Conservation (phyloP, 192 early-diverging fungal genomes). For the Coemansia sp. region DNA sequence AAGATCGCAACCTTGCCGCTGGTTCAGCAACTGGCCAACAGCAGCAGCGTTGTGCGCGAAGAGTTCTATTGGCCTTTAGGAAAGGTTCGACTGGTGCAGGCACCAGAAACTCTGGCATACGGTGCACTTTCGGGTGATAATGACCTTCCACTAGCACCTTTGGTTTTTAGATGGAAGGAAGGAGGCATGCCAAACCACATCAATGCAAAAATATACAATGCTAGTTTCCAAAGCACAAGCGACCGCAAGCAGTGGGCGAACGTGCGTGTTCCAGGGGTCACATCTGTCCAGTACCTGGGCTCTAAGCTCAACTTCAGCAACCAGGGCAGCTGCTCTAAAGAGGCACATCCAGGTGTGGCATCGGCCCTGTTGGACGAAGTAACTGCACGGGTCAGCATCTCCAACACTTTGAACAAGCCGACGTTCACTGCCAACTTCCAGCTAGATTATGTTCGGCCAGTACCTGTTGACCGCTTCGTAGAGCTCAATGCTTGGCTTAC, state of each 20-base stretch:
- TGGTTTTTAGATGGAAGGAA: slow-evolving; percentile 30
- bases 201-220: background rate
- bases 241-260: background rate
- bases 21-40: slow-evolving; percentile 9
- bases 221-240: slow-evolving; percentile 11
- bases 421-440: slow-evolving; percentile 47
- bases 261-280: slow-evolving; percentile 22
- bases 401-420: slow-evolving; percentile 27
- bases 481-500: slow-evolving; percentile 48
- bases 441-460: slow-evolving; percentile 27
- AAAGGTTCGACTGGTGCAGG: slow-evolving; percentile 14
- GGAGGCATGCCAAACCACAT: slow-evolving; percentile 21
- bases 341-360: slow-evolving; percentile 28
- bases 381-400: slow-evolving; percentile 30
- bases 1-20: slow-evolving; percentile 10
- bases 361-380: slow-evolving; percentile 38
- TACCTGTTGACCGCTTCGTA: slow-evolving; percentile 21
- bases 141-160: slow-evolving; percentile 19
- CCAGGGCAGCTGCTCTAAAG: background rate
- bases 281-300: slow-evolving; percentile 39
- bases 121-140: slow-evolving; percentile 19
- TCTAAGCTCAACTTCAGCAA: slow-evolving; percentile 17
- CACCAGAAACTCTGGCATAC: slow-evolving; percentile 26
- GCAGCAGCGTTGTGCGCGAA: slow-evolving; percentile 17
- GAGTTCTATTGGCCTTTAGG: slow-evolving; percentile 39